phyloP scores from a whole-genome alignment of 2,329 filamentous ascomycete species.

The Xylariaceae sp. region DNA sequence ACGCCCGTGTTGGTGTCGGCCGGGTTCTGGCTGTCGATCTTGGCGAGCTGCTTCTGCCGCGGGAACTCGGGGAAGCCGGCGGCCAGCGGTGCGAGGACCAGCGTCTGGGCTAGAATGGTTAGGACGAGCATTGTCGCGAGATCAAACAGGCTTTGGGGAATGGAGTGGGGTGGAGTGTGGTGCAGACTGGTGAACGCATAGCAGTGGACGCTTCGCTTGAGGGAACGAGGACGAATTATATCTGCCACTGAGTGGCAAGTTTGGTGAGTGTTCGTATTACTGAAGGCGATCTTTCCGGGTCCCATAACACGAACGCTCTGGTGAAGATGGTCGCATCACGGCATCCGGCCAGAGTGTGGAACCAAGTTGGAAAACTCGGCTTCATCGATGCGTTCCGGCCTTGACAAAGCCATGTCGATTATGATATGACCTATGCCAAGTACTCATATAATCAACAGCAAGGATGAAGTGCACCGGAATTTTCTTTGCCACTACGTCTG shows the following conservation, averaged over 20 bases:
- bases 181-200: not conserved
- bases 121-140: not conserved
- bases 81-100: not conserved
- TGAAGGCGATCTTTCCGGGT: not conserved
- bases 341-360: not conserved
- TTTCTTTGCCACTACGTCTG: not conserved
- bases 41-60: conserved; percentile 16
- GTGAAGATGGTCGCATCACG: not conserved
- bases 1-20: conserved; percentile 14
- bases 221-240: not conserved
- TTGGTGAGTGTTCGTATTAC: not conserved
- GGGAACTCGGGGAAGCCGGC: not conserved
- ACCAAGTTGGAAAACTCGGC: not conserved
- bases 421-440: not conserved
- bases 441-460: not conserved
- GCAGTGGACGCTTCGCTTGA: not conserved
- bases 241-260: not conserved
- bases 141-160: not conserved
- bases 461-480: not conserved
- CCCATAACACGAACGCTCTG: not conserved
- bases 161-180: not conserved
- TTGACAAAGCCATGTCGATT: not conserved
- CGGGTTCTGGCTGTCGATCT: conserved; percentile 19
- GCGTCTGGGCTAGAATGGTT: not conserved
- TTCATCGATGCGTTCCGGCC: not conserved